Percentiles rank a stretch among this genome's conserved stretches.
Conservation (phyloP, 2,329 filamentous ascomycete species). For the Xylariomycetidae sp. region DNA sequence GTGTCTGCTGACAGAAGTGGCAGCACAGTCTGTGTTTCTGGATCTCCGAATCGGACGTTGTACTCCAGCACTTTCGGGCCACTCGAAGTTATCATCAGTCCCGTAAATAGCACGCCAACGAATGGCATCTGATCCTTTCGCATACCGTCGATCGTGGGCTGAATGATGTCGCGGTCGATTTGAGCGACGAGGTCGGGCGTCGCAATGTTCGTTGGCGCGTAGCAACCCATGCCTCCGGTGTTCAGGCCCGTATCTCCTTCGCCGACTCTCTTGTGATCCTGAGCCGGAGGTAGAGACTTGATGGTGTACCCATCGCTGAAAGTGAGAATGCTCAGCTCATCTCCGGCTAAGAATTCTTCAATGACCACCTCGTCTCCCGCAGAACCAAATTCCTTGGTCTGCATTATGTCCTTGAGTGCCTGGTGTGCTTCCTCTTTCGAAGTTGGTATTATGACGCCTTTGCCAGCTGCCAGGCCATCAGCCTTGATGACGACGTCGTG, state of each 20-base stretch:
- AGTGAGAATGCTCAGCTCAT: slow-evolving; percentile 86
- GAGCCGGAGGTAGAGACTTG: slow-evolving; percentile 78
- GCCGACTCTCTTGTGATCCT: slow-evolving; percentile 93
- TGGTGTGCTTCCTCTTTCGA: slow-evolving; percentile 77
- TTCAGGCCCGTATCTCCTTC: slow-evolving; percentile 90
- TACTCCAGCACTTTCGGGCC: slow-evolving; percentile 74
- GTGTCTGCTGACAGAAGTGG: slow-evolving; percentile 72
- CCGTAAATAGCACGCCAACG: slow-evolving; percentile 76
- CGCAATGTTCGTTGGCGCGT: slow-evolving; percentile 81
- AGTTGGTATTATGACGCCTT: slow-evolving; percentile 86
- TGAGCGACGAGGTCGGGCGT: slow-evolving; percentile 70
- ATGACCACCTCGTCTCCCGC: slow-evolving; percentile 92
- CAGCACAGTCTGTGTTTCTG: slow-evolving; percentile 75
- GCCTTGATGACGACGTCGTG: slow-evolving; percentile 92
- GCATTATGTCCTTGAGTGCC: slow-evolving; percentile 86
- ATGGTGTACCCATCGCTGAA: slow-evolving; percentile 89
- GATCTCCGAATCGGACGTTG: slow-evolving; percentile 76
- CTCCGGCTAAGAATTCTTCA: slow-evolving; percentile 86
- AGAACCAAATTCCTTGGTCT: slow-evolving; percentile 76
- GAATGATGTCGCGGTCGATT: slow-evolving; percentile 77
- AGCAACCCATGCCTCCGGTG: slow-evolving; percentile 97
- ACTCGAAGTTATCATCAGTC: slow-evolving; percentile 70
- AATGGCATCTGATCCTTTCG: slow-evolving; percentile 71
- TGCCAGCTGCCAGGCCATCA: slow-evolving; percentile 84
- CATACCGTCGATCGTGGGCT: slow-evolving; percentile 88